phyloP scores from a whole-genome alignment of 1,139 yeast species.

The Hyphopichia wangnamkhiaoensis region DNA sequence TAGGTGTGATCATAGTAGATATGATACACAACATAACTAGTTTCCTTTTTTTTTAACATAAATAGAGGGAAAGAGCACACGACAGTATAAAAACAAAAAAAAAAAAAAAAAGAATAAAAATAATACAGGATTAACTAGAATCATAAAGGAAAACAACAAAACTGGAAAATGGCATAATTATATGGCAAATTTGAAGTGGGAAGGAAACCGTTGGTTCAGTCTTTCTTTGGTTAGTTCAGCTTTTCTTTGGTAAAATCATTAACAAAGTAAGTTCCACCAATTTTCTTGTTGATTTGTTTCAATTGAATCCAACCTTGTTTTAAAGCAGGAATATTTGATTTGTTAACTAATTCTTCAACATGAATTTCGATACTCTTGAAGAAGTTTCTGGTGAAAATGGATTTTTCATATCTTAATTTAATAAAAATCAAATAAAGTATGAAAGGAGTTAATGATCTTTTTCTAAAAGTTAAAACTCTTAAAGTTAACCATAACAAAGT shows the following conservation, averaged over 20 bases:
- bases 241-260: slow-evolving; percentile 38
- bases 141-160: neutral
- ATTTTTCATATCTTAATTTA: slow-evolving; percentile 76
- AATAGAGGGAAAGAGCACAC: too few relatives aligned
- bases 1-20: too few relatives aligned
- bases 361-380: slow-evolving; percentile 72
- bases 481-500: slow-evolving; percentile 51
- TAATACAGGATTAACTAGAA: neutral
- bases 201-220: too few relatives aligned
- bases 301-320: slow-evolving; percentile 62
- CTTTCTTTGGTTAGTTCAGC: slow-evolving; percentile 1
- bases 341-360: slow-evolving; percentile 62
- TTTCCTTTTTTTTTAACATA: too few relatives aligned
- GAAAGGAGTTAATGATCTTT: slow-evolving; percentile 63
- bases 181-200: too few relatives aligned
- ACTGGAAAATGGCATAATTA: neutral
- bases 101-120: neutral
- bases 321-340: slow-evolving; percentile 59
- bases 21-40: too few relatives aligned
- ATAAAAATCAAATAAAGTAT: slow-evolving; percentile 63
- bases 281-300: slow-evolving; percentile 48
- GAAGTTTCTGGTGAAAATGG: slow-evolving; percentile 70
- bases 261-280: slow-evolving; percentile 33
- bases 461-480: slow-evolving; percentile 62
- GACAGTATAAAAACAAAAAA: too few relatives aligned